These are phyloP conservation scores for Brassica nigra DNA, from an alignment of 345 rosid species.

Conservation along the genomic window DNA sequence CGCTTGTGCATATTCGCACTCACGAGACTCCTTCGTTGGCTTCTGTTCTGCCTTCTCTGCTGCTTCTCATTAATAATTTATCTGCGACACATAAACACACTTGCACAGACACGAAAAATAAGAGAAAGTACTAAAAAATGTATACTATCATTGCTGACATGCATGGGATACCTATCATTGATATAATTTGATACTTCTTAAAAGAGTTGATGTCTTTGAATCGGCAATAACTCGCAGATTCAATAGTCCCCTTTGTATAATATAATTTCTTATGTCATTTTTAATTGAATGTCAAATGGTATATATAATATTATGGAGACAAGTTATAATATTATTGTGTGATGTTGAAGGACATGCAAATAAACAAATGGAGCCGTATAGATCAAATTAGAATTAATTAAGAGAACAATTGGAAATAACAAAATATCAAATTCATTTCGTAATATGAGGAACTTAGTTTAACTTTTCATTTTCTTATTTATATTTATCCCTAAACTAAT, in stretches of 20 bases:
- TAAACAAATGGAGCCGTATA: not conserved
- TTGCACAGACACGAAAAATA: slow-evolving; percentile 12
- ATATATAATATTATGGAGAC: not conserved
- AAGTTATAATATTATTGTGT: not conserved
- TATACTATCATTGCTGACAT: not conserved
- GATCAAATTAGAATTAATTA: not conserved
- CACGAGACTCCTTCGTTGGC: not conserved
- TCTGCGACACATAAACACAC: slow-evolving; percentile 3
- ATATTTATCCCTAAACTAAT: not conserved
- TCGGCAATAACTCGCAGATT: slow-evolving; percentile 8
- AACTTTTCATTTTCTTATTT: not conserved
- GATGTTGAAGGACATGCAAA: not conserved
- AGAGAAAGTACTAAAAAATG: no score
- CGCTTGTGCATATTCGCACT: not conserved
- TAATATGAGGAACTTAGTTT: not conserved
- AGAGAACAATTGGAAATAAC: not conserved
- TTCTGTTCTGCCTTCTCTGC: not conserved
- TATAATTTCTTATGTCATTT: not conserved
- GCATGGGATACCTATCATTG: not conserved
- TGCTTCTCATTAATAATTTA: not conserved
- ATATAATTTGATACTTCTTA: not conserved
- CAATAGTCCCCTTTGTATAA: slow-evolving; percentile 17
- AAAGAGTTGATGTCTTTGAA: not conserved
- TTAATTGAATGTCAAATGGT: not conserved
- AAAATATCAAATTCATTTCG: not conserved